Evolutionary conservation across 495 filamentous ascomycete genomes (phyloP), one percentile per base, ranked within the genome.

Genomic region (Hyaloscypha variabilis): DNA sequence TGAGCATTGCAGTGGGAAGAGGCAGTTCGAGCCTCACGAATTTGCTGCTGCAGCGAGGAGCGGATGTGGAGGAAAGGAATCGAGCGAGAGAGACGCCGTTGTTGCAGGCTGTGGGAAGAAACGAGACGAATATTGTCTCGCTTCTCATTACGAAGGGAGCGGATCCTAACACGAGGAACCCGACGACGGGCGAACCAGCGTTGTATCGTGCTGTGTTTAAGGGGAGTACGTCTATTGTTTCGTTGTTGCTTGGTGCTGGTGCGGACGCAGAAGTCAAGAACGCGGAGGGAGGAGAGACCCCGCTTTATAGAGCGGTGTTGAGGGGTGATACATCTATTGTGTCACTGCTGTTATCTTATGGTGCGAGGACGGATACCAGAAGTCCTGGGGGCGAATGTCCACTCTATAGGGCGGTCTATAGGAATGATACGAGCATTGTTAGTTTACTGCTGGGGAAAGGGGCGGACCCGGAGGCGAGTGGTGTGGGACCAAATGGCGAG

Each of bases 41-140:
- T 23, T n/a, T 63, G 11, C 50, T 63, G 21, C 34, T 63, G 49
- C 17, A 63, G 23, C 49, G 29, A 28, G 60, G 46, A 4, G 60
- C 30, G 2, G 60, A 63, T 63, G 2, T 63, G 8, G 60, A 63
- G 5, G 60, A 52, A 25, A 51, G 23, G 25, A 63, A 63, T 36
- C 23, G 49, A 30, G 24, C 46, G 25, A 49, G 49, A 6, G 60
- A 63, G 21, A 31, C 49, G 2, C 60, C 60, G 17, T 39, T 63
- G 30, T 55, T 63, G 29, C 23, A 53, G 30, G 49, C 46, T 36
- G 60, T 52, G 6, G 46, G 34, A 2, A 31, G 24, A 2, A 50
- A 50, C 8, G 49, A 63, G 19, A 36, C 60, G 2, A 21, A 24
- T 2, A 55, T 54, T 5, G 17, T 52, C n/a, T 31, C 49, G 5